Conservation (phyloP, 768 basidiomycete genomes). For the Lactarius evosmus region DNA sequence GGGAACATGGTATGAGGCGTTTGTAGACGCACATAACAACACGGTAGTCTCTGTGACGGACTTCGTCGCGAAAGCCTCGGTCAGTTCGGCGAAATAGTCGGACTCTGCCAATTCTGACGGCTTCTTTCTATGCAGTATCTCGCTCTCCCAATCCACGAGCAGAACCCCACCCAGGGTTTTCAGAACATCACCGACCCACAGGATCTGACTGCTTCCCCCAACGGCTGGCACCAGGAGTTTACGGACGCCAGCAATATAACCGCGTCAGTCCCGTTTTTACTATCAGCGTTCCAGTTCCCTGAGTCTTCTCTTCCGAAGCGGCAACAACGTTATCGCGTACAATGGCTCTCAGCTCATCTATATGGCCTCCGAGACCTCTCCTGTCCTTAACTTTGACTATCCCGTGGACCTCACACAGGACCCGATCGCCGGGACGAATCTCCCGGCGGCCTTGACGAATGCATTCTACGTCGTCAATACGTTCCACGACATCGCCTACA, state of each 20-base stretch:
- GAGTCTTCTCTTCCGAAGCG: conserved; percentile 19
- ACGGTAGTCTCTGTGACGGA: conserved; percentile 50
- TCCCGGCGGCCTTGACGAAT: conserved; percentile 53
- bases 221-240: conserved; percentile 51
- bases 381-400: conserved; percentile 42
- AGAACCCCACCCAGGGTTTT: conserved; percentile 50
- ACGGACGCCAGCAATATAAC: conserved; percentile 38
- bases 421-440: conserved; percentile 44
- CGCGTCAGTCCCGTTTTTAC: conserved; percentile 17
- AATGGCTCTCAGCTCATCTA: conserved; percentile 25
- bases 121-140: conserved; percentile 36
- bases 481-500: conserved; percentile 32
- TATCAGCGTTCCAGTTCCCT: neutral
- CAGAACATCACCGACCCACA: conserved; percentile 50
- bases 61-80: conserved; percentile 47
- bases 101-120: neutral
- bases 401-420: conserved; percentile 35
- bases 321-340: conserved; percentile 42
- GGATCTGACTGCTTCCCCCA: conserved; percentile 52
- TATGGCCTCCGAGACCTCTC: conserved; percentile 39
- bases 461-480: conserved; percentile 57
- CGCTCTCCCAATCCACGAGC: conserved; percentile 44
- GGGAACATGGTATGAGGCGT: conserved; percentile 54
- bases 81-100: conserved; percentile 30
- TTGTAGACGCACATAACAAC: conserved; percentile 55